These are phyloP conservation scores for Schizosaccharomyces japonicus DNA, from an alignment of 805 yeast species.

Conservation along the genomic window DNA sequence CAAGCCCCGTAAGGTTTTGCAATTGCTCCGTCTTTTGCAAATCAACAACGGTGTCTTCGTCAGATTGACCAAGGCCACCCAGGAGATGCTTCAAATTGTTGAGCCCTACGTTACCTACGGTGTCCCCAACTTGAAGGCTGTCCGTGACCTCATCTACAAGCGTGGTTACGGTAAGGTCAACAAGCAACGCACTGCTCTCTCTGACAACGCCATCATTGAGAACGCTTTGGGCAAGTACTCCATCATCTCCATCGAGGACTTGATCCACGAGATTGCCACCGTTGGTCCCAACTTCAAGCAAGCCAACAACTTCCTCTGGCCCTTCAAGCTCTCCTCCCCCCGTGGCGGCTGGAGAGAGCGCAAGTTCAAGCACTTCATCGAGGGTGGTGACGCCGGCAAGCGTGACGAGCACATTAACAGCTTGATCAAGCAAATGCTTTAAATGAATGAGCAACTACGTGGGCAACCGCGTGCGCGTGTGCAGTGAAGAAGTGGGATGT, in stretches of 20 bases:
- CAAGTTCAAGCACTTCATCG: conserved; percentile 63
- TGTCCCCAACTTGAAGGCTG: conserved; percentile 52
- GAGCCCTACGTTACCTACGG: conserved; percentile 69
- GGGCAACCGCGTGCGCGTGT: no score
- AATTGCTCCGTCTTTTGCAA: conserved; percentile 53
- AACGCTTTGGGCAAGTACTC: conserved; percentile 50
- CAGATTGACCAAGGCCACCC: conserved; percentile 57
- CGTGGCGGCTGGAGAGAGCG: conserved; percentile 60
- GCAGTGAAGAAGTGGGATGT: no score
- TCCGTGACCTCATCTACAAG: conserved; percentile 56
- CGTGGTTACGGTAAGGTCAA: conserved; percentile 66
- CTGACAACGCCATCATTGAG: conserved; percentile 52
- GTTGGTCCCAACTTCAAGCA: conserved; percentile 73
- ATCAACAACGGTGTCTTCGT: conserved; percentile 62
- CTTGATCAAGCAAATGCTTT: conserved; percentile 38
- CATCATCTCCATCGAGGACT: conserved; percentile 49
- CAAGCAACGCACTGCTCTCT: conserved; percentile 50
- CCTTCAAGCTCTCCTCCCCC: conserved; percentile 65
- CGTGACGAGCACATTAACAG: conserved; percentile 57
- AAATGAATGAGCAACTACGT: no score
- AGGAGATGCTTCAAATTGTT: conserved; percentile 51
- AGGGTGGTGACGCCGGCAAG: conserved; percentile 72
- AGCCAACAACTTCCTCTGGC: conserved; percentile 68
- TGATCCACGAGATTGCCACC: conserved; percentile 60
- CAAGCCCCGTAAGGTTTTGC: conserved; percentile 62